Evolutionary conservation across 2,329 filamentous ascomycete species (phyloP).

Genomic region (Zymoseptoria tritici): DNA sequence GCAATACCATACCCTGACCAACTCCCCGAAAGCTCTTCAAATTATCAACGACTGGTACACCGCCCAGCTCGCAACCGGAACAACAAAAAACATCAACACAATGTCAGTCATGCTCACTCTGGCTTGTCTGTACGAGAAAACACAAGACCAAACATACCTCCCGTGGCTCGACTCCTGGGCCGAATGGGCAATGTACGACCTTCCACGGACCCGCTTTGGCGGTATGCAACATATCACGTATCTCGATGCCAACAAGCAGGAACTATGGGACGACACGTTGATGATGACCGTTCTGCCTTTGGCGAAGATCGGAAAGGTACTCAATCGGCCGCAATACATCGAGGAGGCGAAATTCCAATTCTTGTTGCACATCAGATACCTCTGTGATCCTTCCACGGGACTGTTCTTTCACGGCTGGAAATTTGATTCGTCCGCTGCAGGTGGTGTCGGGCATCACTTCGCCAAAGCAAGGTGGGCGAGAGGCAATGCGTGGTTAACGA

Average conservation of each 20-base stretch:
- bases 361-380: slow-evolving; percentile 68
- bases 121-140: slow-evolving; percentile 71
- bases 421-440: slow-evolving; percentile 53
- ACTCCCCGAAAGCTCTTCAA: slow-evolving; percentile 50
- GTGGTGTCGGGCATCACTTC: slow-evolving; percentile 49
- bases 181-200: slow-evolving; percentile 73
- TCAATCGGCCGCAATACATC: slow-evolving; percentile 64
- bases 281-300: slow-evolving; percentile 83
- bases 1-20: slow-evolving; percentile 71
- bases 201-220: slow-evolving; percentile 63
- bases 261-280: slow-evolving; percentile 78
- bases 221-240: slow-evolving; percentile 73
- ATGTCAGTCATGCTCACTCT: slow-evolving; percentile 73
- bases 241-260: slow-evolving; percentile 59
- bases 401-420: slow-evolving; percentile 80
- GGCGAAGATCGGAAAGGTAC: slow-evolving; percentile 67
- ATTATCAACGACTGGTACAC: slow-evolving; percentile 70
- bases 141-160: slow-evolving; percentile 58
- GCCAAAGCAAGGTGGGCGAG: slow-evolving; percentile 50
- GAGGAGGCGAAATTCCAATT: slow-evolving; percentile 73
- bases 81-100: slow-evolving; percentile 80
- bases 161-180: slow-evolving; percentile 76
- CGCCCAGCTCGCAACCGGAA: slow-evolving; percentile 60
- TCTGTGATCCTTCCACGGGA: slow-evolving; percentile 64
- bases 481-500: slow-evolving; percentile 70